Conservation (phyloP, 805 yeast genomes). For the Phaffomyces opuntiae region DNA sequence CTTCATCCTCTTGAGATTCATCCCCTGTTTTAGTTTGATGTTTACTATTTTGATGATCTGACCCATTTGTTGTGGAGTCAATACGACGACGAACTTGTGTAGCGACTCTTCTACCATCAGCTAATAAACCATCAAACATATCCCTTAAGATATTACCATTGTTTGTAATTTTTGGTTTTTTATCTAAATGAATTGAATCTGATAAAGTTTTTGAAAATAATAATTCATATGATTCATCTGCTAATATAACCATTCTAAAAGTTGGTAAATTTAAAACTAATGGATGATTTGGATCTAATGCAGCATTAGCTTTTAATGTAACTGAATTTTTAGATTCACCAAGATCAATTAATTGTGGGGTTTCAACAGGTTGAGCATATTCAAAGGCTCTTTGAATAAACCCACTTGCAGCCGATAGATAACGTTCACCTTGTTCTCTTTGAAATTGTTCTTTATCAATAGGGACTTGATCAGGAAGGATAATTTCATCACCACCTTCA, state of each 20-base stretch:
- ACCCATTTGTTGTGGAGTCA: constrained; percentile 41
- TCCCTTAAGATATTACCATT: constrained; percentile 62
- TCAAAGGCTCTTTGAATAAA: constrained; percentile 86
- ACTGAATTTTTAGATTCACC: constrained; percentile 25
- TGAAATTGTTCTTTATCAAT: constrained; percentile 59
- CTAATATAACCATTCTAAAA: constrained; percentile 88
- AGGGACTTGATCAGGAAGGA: constrained; percentile 50
- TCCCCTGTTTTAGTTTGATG: neutral
- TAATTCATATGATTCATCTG: constrained; percentile 88
- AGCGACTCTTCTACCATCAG: constrained; percentile 91
- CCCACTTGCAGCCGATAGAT: constrained; percentile 77
- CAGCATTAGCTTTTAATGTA: constrained; percentile 56
- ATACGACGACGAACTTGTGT: constrained; percentile 81
- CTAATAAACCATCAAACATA: constrained; percentile 84
- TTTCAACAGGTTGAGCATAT: constrained; percentile 69
- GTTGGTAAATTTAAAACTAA: constrained; percentile 73
- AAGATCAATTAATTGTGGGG: constrained; percentile 37
- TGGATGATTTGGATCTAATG: constrained; percentile 75
- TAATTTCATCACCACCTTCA: constrained; percentile 30
- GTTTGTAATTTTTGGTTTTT: constrained; percentile 37
- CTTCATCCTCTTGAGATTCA: constrained; percentile 23
- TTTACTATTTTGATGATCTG: constrained; percentile 2
- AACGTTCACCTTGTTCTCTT: constrained; percentile 66
- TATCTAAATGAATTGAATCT: constrained; percentile 58
- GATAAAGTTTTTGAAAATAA: constrained; percentile 68